phyloP scores from a whole-genome alignment of 108 stramenopile species.

The Nannochloropsis gaditana region DNA sequence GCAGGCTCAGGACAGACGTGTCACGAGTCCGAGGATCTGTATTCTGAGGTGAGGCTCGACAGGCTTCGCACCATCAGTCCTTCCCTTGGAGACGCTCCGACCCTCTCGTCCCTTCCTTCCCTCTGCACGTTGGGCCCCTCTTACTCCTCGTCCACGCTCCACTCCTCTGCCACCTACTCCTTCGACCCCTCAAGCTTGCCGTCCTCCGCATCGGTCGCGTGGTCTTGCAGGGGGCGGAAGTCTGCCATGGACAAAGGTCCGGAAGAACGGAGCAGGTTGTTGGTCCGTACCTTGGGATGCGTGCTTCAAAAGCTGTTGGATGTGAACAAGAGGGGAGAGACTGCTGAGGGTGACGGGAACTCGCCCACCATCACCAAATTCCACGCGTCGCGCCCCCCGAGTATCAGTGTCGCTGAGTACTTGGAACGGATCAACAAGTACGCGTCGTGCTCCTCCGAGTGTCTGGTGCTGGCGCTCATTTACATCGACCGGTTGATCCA shows the following conservation, averaged over 20 bases:
- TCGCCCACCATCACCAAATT: constrained; percentile 71
- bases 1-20: not conserved
- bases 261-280: constrained; percentile 23
- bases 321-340: not conserved
- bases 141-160: not conserved
- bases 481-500: constrained; percentile 97
- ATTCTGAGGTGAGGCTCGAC: not conserved
- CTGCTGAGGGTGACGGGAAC: constrained; percentile 25
- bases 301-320: constrained; percentile 44
- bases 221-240: not conserved
- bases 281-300: constrained; percentile 39
- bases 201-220: constrained; percentile 18
- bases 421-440: constrained; percentile 92
- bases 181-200: not conserved
- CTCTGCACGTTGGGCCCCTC: not conserved
- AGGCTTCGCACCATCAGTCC: not conserved
- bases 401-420: constrained; percentile 78
- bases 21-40: not conserved
- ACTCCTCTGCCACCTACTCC: not conserved
- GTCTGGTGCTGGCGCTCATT: constrained; percentile 90
- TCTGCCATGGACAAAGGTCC: constrained; percentile 32
- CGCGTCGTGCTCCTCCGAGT: constrained; percentile 88
- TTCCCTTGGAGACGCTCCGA: not conserved
- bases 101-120: not conserved
- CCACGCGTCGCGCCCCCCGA: constrained; percentile 85